Evolutionary conservation across 1,284 basidiomycete species (phyloP), one percentile per base, ranked within the genome.

Genomic region (Cerrena zonata): DNA sequence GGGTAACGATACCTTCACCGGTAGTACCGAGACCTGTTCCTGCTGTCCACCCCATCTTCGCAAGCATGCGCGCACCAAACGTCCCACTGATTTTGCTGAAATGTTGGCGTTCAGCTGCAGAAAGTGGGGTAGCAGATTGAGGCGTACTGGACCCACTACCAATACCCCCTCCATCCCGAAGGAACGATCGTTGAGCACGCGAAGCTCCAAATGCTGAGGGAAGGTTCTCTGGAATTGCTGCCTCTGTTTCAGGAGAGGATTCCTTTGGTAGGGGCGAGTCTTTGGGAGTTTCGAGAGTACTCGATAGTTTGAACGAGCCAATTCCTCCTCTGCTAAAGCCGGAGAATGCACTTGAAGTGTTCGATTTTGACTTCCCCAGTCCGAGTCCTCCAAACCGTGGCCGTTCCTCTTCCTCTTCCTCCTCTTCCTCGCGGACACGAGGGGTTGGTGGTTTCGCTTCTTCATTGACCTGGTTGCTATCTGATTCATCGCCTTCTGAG

Each of bases 1-100:
- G 94, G 0, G 87, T 85, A 3, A 93, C 84, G 50, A 95, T 94
- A 61, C 94, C 94, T 60, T 88, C 83, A 5, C 88, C 87, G 2
- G 76, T 71, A 0, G 76, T 69, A 60, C 94, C 94, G 15, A 97
- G 75, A 63, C 94, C 94, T 19, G 80, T 79, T 5, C 94, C 88
- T 0, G 85, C 73, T 62, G 86, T 75, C 94, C 94, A 98, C 12
- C 94, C 94, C 84, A 94, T 92, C 70, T 93, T 95, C 38, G 82
- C 79, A n/a, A 98, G 79, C 79, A 97, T 81, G 49, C 84, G 82
- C 10, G 92, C 86, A 59, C 92, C 94, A 56, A 92, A 86, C 0
- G 85, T 76, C 21, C 81, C 78, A 25, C 80, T 74, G 10, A 96
- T 75, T 59, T 88, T 90, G 58, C 71, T 77, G 65, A 97, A 93